These are phyloP conservation scores for Plasmodium knowlesi DNA, from an alignment of 169 alveolate species.

Conservation along the genomic window DNA sequence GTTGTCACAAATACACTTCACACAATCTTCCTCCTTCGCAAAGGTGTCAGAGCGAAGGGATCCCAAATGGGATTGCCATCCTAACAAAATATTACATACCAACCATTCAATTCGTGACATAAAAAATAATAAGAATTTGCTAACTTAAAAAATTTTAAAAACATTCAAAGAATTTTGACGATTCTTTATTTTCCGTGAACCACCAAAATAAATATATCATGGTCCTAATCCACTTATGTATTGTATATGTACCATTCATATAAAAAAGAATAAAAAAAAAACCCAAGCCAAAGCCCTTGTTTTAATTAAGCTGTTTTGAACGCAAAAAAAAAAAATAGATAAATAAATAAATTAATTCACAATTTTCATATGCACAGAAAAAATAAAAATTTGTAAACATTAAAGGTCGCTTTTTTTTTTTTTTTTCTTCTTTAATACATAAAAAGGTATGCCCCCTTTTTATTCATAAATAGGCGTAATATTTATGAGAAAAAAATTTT, in stretches of 20 bases:
- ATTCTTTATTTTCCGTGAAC: background rate
- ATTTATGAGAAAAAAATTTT: background rate
- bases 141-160: background rate
- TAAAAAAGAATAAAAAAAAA: background rate
- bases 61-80: background rate
- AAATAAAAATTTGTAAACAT: background rate
- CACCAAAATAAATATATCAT: background rate
- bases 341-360: background rate
- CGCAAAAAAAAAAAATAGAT: background rate
- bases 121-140: background rate
- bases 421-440: background rate
- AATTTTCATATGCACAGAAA: background rate
- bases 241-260: background rate
- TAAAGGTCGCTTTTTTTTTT: background rate
- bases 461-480: background rate
- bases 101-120: background rate
- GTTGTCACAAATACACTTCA: background rate
- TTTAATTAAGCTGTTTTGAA: background rate
- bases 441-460: background rate
- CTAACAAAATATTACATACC: background rate
- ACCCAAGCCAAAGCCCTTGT: too few relatives aligned
- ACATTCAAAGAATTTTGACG: background rate
- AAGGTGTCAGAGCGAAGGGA: background rate
- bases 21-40: background rate
- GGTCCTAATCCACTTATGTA: background rate